Base-by-base conservation (phyloP, 2,329 filamentous ascomycete genomes). In the Plenodomus tracheiphilus region DNA sequence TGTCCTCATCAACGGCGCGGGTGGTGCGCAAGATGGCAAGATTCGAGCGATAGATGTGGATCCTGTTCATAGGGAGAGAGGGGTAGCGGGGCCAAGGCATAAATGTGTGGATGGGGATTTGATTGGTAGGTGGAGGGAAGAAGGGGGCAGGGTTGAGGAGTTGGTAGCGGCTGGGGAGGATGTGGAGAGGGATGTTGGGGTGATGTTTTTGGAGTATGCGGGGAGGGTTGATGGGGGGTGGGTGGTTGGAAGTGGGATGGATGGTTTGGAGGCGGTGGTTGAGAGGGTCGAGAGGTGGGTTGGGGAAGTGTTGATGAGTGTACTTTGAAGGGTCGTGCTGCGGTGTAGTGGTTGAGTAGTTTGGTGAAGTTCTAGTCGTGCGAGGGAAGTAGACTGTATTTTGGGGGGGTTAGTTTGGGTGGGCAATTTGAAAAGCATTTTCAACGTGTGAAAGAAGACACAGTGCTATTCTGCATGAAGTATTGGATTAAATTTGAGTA, bases 71-170 rank as follows among this genome's bases (percentile, higher is more conserved):
- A 28, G n/a, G n/a, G 46, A 61, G 16, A 46, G 47, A 8, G 58
- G 59, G 8, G 46, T 30, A 1, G 58, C 43, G 36, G 53, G 46
- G 9, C 38, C 58, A 15, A 61, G 52, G 10, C 64, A 71, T 25
- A 69, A 64, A 47, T 71, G 75, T 48, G 61, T 79, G 4, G 72
- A 79, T 51, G 77, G 75, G 1, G 75, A 79, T 55, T 36, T 74
- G 4, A 44, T 79, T 4, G 53, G 53, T 11, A 44, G 68, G 9
- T 68, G 71, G 34, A 42, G 77, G 8, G 51, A 53, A 11, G 52
- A 56, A 16, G 58, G 59, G 15, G 53, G 56, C 2, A 63, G 64
- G 28, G 10, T 70, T 9, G 22, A 39, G 13, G 17, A 9, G 0
- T 39, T 69, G 38, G 22, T 66, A 1, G 39, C 67, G 39, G 28